Percentiles rank a stretch among this genome's conserved stretches.
Evolutionary conservation across 257 asterid genomes (phyloP).

Genomic region (Eucommia ulmoides): DNA sequence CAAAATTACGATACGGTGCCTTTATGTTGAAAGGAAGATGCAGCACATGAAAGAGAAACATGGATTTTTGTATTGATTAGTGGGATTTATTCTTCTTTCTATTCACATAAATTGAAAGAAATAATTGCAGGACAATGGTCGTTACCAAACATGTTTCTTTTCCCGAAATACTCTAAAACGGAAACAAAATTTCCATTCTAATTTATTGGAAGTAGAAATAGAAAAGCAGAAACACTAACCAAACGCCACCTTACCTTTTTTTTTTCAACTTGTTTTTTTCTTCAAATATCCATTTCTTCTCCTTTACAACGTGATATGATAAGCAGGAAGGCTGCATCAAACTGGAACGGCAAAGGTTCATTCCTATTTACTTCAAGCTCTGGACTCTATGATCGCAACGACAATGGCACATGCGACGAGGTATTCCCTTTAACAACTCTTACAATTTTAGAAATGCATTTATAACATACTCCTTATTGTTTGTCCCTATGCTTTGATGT

Average conservation of each 20-base stretch:
- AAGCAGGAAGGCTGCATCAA: slow-evolving; percentile 72
- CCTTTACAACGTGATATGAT: slow-evolving; percentile 5
- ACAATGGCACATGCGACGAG: slow-evolving; percentile 88
- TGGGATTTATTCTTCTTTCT: not conserved
- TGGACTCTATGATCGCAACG: slow-evolving; percentile 79
- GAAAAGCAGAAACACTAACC: no score
- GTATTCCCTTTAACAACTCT: slow-evolving; percentile 39
- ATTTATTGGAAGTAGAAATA: no score
- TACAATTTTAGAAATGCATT: no score
- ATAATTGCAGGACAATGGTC: no score
- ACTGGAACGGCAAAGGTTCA: slow-evolving; percentile 91
- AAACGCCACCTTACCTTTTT: not conserved
- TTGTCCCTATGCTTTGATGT: not conserved
- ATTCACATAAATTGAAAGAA: no score
- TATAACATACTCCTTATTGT: not conserved
- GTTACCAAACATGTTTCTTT: no score
- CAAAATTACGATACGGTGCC: not conserved
- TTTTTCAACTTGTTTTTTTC: slow-evolving; percentile 2
- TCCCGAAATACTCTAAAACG: no score
- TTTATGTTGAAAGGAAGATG: not conserved
- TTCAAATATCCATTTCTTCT: no score
- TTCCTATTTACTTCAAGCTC: slow-evolving; percentile 94
- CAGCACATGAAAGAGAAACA: not conserved
- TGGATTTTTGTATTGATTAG: not conserved
- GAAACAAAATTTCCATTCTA: no score